A percentile compares a stretch with the other conserved stretches of the same genome.
phyloP scores from a whole-genome alignment of 2,329 filamentous ascomycete genomes.

The Chaetoscypha palmicola region DNA sequence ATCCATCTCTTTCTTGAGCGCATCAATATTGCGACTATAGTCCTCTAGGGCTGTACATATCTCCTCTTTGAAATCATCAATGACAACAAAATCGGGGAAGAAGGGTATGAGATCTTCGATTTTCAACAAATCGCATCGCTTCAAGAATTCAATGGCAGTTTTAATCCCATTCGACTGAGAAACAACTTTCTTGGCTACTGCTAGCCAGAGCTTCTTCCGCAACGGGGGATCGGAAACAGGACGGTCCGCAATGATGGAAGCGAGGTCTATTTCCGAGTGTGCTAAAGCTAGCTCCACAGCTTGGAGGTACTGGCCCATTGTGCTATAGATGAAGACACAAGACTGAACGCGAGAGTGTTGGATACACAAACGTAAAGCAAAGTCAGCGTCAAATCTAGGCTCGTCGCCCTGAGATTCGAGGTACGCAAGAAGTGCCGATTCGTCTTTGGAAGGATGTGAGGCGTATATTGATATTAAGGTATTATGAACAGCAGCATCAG shows the following conservation, averaged over 20 bases:
- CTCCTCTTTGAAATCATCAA: conserved; percentile 98
- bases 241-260: conserved; percentile 80
- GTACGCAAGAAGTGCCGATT: conserved; percentile 79
- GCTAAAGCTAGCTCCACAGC: conserved; percentile 89
- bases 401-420: conserved; percentile 85
- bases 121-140: conserved; percentile 80
- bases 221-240: conserved; percentile 71
- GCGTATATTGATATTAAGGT: conserved; percentile 95
- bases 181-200: conserved; percentile 91
- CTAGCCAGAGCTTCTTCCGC: conserved; percentile 91
- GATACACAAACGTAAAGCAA: conserved; percentile 91
- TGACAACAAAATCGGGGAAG: conserved; percentile 97
- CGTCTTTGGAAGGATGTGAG: conserved; percentile 73
- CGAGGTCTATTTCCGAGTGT: conserved; percentile 83
- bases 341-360: conserved; percentile 88
- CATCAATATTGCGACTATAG: conserved; percentile 86
- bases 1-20: conserved; percentile 89
- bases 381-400: conserved; percentile 87
- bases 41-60: conserved; percentile 91
- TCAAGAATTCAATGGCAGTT: conserved; percentile 86
- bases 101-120: conserved; percentile 98
- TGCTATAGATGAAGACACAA: conserved; percentile 94
- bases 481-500: conserved; percentile 87
- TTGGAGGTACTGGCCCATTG: conserved; percentile 90
- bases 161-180: conserved; percentile 81